Evolutionary conservation across 2,329 filamentous ascomycete genomes (phyloP).

Genomic region (Dactylellina parvicollis): DNA sequence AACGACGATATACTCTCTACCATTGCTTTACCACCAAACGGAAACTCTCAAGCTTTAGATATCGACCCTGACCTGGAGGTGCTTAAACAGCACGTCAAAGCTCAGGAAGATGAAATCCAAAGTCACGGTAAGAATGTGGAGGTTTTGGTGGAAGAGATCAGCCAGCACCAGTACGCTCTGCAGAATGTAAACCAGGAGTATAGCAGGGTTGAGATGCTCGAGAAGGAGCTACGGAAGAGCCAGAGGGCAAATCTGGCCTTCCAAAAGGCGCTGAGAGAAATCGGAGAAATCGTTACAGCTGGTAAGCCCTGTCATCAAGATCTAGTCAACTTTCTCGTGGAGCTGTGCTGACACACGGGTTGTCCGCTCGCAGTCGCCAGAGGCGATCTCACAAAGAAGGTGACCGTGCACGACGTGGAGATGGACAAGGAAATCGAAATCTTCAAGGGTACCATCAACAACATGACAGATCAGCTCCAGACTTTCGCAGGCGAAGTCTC

Average conservation of each 20-base stretch:
- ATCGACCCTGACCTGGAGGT: slow-evolving; percentile 56
- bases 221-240: slow-evolving; percentile 94
- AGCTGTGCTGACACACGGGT: neutral
- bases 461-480: slow-evolving; percentile 98
- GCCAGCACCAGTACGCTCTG: slow-evolving; percentile 84
- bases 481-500: slow-evolving; percentile 97
- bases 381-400: slow-evolving; percentile 95
- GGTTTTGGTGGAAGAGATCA: slow-evolving; percentile 90
- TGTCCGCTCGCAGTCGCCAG: slow-evolving; percentile 73
- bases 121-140: slow-evolving; percentile 79
- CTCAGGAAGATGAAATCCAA: slow-evolving; percentile 58
- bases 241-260: slow-evolving; percentile 98
- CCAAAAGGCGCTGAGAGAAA: slow-evolving; percentile 94
- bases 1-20: slow-evolving; percentile 35
- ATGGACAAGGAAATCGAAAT: slow-evolving; percentile 98
- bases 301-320: slow-evolving; percentile 56
- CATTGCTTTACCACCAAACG: slow-evolving; percentile 19
- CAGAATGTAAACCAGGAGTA: slow-evolving; percentile 87
- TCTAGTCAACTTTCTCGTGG: neutral
- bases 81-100: slow-evolving; percentile 58
- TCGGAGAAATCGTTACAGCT: slow-evolving; percentile 95
- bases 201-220: slow-evolving; percentile 85
- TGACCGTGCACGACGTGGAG: slow-evolving; percentile 92
- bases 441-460: slow-evolving; percentile 98
- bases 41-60: slow-evolving; percentile 19